Evolutionary conservation across 345 rosid genomes (phyloP), one percentile per base, ranked within the genome.

Genomic region (Rhizophora mangle): DNA sequence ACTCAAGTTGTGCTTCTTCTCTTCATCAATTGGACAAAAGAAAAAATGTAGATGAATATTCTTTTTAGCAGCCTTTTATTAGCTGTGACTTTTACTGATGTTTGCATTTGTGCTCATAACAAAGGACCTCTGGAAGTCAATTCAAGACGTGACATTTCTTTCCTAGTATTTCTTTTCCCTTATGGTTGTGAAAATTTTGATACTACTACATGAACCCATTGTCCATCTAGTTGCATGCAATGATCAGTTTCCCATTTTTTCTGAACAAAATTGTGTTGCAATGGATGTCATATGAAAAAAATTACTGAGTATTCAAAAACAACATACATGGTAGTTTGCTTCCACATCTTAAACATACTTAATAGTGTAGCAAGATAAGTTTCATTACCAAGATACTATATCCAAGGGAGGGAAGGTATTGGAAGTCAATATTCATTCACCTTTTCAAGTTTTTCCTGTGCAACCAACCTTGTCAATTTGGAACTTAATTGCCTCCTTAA

Each of bases 371-470:
- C 52, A 53, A 58, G 53, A 36, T 22, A 53, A 43, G 11, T 11
- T 30, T 54, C 20, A 10, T 15, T n/a, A 27, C 29, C 61, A 63
- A 60, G 27, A 62, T 2, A 49, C 9, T 0, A 51, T 6, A 51
- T 65, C 68, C 47, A 73, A 55, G n/a, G 20, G 39, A 43, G 22
- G 21, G 21, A 5, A n/a, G 37, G 4, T 6, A 49, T 9, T 60
- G 47, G n/a, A 36, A 11, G 19, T 21, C 32, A 52, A 7, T 56
- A 51, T 19, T 37, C 70, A 68, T 71, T 80, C 68, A 93, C 94
- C 97, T 88, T 89, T 73, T 83, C 86, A 62, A 93, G 89, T 82
- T 89, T 93, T 16, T 83, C 90, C 81, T 82, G 87, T n/a, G 65
- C 71, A 74, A 87, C 92, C 75, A 93, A 85, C 78, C 94, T 86